Evolutionary conservation across 345 rosid genomes (phyloP).

Genomic region (Chamaenerion angustifolium): DNA sequence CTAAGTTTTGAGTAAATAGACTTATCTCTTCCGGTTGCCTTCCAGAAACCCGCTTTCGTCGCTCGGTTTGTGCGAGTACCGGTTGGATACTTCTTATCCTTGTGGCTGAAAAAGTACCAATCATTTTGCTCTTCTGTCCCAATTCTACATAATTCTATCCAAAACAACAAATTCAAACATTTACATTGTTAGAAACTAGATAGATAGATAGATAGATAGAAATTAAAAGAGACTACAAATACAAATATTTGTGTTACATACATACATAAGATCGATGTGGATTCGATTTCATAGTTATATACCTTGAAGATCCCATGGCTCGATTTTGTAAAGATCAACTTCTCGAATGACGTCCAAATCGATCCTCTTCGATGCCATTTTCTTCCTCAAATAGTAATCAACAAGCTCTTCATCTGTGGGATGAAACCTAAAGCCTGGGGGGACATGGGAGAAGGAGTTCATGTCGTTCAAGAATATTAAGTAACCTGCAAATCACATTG

Average conservation of each 20-base stretch:
- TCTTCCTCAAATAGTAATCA: slow-evolving; percentile 57
- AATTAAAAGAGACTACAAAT: too few species aligned
- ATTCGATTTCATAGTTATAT: too few species aligned
- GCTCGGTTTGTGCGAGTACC: slow-evolving; percentile 97
- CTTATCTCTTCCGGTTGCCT: slow-evolving; percentile 98
- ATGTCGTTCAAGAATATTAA: slow-evolving; percentile 8
- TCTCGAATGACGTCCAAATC: slow-evolving; percentile 68
- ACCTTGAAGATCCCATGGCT: slow-evolving; percentile 84
- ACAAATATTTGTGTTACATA: too few species aligned
- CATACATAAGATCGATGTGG: too few species aligned
- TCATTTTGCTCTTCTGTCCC: slow-evolving; percentile 87
- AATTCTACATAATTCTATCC: slow-evolving; percentile 33
- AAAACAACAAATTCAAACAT: neutral
- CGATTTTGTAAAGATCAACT: slow-evolving; percentile 69
- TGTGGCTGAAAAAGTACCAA: slow-evolving; percentile 99
- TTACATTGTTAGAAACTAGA: neutral
- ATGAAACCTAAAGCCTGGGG: slow-evolving; percentile 74
- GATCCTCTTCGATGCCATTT: slow-evolving; percentile 47
- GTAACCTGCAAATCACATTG: slow-evolving; percentile 18
- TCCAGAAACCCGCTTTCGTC: slow-evolving; percentile 96
- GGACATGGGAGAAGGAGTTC: slow-evolving; percentile 51
- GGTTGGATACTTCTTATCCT: slow-evolving; percentile 95
- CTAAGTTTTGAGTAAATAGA: slow-evolving; percentile 57
- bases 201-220: too few species aligned
- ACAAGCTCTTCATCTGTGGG: slow-evolving; percentile 81